A percentile compares a stretch with the other conserved stretches of the same genome.
Conservation (phyloP, 164 flowering plant genomes). For the Magnolia changhungtana region DNA sequence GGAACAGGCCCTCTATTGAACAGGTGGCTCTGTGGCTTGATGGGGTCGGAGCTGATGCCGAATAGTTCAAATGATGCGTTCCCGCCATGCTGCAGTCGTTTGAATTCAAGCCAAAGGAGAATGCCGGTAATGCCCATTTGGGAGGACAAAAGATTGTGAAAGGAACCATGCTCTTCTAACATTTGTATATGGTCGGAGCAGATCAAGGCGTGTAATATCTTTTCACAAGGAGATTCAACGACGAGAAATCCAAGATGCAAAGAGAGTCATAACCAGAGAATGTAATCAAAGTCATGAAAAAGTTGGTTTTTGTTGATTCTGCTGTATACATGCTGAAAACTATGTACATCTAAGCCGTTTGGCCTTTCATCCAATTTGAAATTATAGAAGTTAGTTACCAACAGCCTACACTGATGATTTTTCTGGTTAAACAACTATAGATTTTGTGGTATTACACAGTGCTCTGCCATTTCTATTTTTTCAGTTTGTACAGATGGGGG, state of each 20-base stretch:
- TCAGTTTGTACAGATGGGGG: too few species aligned
- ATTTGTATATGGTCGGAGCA: background rate
- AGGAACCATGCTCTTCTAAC: background rate
- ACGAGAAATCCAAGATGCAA: background rate
- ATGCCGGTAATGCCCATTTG: background rate
- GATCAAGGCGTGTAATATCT: background rate
- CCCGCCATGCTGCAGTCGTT: background rate
- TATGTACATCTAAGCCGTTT: conserved; percentile 2
- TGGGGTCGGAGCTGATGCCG: conserved; percentile 24
- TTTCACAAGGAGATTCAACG: background rate
- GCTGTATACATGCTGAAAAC: background rate
- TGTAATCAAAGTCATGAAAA: background rate
- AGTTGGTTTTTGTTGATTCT: background rate
- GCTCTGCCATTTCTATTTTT: too few species aligned
- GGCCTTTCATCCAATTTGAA: background rate
- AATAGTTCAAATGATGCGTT: conserved; percentile 11
- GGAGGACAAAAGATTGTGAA: background rate
- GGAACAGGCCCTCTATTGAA: conserved; percentile 61
- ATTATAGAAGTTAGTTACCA: background rate
- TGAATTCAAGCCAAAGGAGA: background rate
- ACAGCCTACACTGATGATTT: too few species aligned
- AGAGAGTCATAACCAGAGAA: background rate
- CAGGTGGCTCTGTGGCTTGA: conserved; percentile 70
- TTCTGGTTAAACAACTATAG: too few species aligned
- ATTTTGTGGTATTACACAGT: too few species aligned